These are phyloP conservation scores for Aureobasidium musti DNA, from an alignment of 2,329 filamentous ascomycete genomes.

Conservation along the genomic window DNA sequence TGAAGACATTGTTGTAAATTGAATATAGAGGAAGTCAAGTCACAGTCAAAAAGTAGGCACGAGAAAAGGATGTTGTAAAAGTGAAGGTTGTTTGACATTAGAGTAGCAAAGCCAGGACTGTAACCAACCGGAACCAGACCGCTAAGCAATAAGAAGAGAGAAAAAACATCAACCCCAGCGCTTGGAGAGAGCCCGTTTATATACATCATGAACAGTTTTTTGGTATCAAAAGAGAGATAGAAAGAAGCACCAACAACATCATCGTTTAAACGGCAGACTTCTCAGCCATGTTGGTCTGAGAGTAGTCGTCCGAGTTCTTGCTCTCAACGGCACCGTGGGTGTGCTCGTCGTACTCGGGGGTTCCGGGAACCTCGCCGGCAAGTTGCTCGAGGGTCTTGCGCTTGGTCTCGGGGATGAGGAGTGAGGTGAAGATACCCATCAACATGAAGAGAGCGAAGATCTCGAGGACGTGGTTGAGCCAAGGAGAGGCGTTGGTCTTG, in stretches of 20 bases:
- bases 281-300: conserved; percentile 1
- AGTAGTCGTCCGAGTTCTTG: conserved; percentile 19
- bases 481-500: conserved; percentile 59
- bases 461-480: conserved; percentile 72
- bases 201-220: conserved; percentile 19
- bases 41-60: too few relatives aligned
- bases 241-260: not conserved
- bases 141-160: not conserved
- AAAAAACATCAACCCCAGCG: conserved; percentile 10
- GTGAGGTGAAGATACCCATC: conserved; percentile 65
- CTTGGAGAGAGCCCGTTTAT: conserved; percentile 10
- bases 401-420: conserved; percentile 78
- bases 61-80: not conserved
- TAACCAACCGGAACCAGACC: not conserved
- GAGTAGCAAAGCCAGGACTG: conserved; percentile 5
- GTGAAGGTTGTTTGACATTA: conserved; percentile 14
- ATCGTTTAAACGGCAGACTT: conserved; percentile 8
- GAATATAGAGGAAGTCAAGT: too few relatives aligned
- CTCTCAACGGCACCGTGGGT: not conserved
- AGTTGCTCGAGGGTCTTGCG: conserved; percentile 72
- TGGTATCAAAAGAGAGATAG: not conserved
- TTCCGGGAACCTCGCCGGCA: conserved; percentile 66
- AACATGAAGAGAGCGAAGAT: conserved; percentile 83
- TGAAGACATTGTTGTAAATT: too few relatives aligned
- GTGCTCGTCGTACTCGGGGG: conserved; percentile 47